Base-by-base conservation (phyloP, 768 basidiomycete genomes). In the Rhizopogon vulgaris region DNA sequence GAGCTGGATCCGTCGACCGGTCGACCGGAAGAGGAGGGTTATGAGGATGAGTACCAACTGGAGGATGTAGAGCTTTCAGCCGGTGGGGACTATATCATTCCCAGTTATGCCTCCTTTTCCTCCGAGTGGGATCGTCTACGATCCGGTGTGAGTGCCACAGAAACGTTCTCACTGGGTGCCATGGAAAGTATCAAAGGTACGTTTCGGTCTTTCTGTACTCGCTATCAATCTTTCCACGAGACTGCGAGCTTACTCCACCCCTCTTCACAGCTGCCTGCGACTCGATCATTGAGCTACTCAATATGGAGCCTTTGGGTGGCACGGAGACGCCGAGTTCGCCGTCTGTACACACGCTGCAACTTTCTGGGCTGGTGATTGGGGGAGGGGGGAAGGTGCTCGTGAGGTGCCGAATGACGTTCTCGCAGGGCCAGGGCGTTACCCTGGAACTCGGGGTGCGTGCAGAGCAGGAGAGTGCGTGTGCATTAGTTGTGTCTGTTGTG, bases 21-120 rank as follows among this genome's bases (percentile, higher is more conserved):
- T 22, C 85, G 90, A 63, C 96, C 96, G 8, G 96, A 99, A 70
- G 92, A 90, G 57, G 94, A 96, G 49, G 96, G 96, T n/a, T 99
- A 98, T 68, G 90, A 94, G 64, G 96, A 98, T 72, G 95, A 98
- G 70, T 99, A 99, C 70, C 90, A 92, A 68, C 74, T 97, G 39
- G 96, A 99, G 68, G 96, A 98, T 55, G 82, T 96, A 52, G 96
- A 98, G 66, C 75, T 99, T 49, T 85, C 87, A 53, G 94, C 91
- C 10, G 89, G 87, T 28, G 85, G 87, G 2, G 95, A 98, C 73
- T 99, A 95, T 68, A 90, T 99, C 63, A 74, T 94, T 38, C 95
- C 96, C n/a, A 94, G 81, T 59, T 98, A 97, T 62, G 84, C 83
- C 10, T 89, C 90, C 22, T 98, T 98, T 71, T 79, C 83, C 51